Conservation (phyloP, 2,329 filamentous ascomycete genomes). For the Tothia fuscella region DNA sequence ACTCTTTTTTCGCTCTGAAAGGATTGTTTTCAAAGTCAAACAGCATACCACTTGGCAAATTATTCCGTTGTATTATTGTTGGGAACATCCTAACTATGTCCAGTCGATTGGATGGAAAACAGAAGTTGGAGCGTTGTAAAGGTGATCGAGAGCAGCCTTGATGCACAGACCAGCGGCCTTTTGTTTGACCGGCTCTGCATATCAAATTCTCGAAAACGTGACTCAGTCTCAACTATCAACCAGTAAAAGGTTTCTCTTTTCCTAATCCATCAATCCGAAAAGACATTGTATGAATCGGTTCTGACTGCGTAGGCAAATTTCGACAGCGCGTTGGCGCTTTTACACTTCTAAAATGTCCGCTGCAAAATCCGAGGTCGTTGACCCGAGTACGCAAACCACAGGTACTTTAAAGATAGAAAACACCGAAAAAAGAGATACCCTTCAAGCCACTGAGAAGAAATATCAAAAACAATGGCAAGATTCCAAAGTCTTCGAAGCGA, state of each 20-base stretch:
- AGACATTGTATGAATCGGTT: neutral
- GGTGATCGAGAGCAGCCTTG: too few relatives aligned
- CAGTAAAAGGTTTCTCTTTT: neutral
- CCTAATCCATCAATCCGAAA: neutral
- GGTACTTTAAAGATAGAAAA: constrained; percentile 56
- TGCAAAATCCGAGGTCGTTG: constrained; percentile 39
- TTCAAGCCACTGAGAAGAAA: constrained; percentile 78
- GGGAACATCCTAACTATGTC: too few relatives aligned
- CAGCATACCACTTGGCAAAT: too few relatives aligned
- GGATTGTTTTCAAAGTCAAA: constrained; percentile 41
- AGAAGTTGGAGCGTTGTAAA: too few relatives aligned
- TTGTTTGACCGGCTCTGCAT: too few relatives aligned
- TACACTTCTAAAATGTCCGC: constrained; percentile 31
- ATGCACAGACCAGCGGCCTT: too few relatives aligned
- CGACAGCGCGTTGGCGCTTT: constrained; percentile 6
- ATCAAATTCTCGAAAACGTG: neutral
- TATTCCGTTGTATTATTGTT: too few relatives aligned
- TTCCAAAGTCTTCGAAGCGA: constrained; percentile 65
- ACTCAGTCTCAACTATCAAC: neutral
- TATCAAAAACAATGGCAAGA: constrained; percentile 81
- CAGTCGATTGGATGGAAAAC: too few relatives aligned
- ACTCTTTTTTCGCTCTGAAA: constrained; percentile 57
- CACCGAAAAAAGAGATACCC: constrained; percentile 77
- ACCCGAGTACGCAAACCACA: constrained; percentile 41
- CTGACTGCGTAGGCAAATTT: neutral